Evolutionary conservation across 805 yeast genomes (phyloP), one percentile per base, ranked within the genome.

Genomic region (Teunomyces panamensis): DNA sequence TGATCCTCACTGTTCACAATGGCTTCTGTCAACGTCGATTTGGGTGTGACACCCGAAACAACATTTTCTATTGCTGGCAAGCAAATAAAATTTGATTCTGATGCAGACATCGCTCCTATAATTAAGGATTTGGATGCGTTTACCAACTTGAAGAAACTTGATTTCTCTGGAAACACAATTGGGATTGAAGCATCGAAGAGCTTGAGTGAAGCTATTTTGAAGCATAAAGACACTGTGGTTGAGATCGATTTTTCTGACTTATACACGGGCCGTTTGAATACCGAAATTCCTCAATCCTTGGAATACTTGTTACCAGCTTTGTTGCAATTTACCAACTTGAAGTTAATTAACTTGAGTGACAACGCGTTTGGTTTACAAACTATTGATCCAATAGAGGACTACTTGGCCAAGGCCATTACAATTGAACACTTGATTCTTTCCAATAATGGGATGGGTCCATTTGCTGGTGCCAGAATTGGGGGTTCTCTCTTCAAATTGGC

Each of bases 381-480:
- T 20, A 89, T 94, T 52, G 96, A 86, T 49, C 95, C 94, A 7
- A 77, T 94, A 47, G 96, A 94, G 63, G 76, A 74, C 26, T 90
- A 84, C 58, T 74, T 94, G 49, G 72, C 87, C 9, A 76, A 84
- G 57, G 96, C 92, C 30, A 78, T 81, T 13, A 83, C 95, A 24
- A 71, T 94, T 47, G 86, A 88, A 67, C 97, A 94, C 64, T 78
- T 94, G 65, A 84, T 89, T 55, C 75, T 94, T 52, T 85, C 97
- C 42, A 94, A 94, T 70, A 94, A 94, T 66, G 99, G 99, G 47
- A 85, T 94, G 83, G 99, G 99, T 30, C 99, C 99, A 24, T 87
- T 87, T 64, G 96, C 98, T 0, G 99, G 99, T 58, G 85, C 92
- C 48, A 81, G 96, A 64, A 87, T 94, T 52, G 99, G 97, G 50